Evolutionary conservation across 2,329 filamentous ascomycete species (phyloP), one percentile per base, ranked within the genome.

Genomic region (Ceratocystis harringtonii): DNA sequence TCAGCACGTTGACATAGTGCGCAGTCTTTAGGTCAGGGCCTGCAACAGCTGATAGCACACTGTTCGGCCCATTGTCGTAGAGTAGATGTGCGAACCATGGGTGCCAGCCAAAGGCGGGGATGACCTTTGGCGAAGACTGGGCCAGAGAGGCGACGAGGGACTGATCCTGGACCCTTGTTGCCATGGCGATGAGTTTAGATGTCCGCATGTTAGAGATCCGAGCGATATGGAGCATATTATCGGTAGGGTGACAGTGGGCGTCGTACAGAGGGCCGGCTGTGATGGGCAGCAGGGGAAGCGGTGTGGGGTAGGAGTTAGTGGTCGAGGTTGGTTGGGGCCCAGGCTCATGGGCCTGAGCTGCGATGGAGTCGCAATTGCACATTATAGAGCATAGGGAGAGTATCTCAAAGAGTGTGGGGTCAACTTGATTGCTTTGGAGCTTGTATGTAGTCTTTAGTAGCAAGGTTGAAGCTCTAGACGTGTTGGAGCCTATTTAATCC

Each of bases 51-150:
- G 7, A 48, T 30, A 44, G 4, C 12, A 5, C 43, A 10, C 28
- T 30, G 64, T 63, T 7, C 62, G 48, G 2, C 5, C 72, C 73
- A 72, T 89, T 84, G 70, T 86, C 81, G 71, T 85, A 90, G 70
- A 94, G 80, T 69, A 89, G 85, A 73, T 92, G 79, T 0, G 88
- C 87, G 74, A 92, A 92, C 89, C 89, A 94, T 0, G 89, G 89
- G 72, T 94, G 89, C 88, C 89, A 92, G 22, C 89, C 89, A 74
- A 92, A 92, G n/a, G 85, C 84, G 0, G 89, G 87, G 2, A 92
- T 70, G 63, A 79, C 70, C 25, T 65, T 68, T 48, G 57, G 43
- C 4, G 57, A 25, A 15, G 76, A 71, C 3, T 78, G 76, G 36
- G 87, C 85, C 32, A 86, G 78, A 48, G 81, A 73, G 45, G 80